A percentile compares a stretch with the other conserved stretches of the same genome.
Evolutionary conservation across 1,284 basidiomycete species (phyloP).

Genomic region (Cutaneotrichosporon sp.): DNA sequence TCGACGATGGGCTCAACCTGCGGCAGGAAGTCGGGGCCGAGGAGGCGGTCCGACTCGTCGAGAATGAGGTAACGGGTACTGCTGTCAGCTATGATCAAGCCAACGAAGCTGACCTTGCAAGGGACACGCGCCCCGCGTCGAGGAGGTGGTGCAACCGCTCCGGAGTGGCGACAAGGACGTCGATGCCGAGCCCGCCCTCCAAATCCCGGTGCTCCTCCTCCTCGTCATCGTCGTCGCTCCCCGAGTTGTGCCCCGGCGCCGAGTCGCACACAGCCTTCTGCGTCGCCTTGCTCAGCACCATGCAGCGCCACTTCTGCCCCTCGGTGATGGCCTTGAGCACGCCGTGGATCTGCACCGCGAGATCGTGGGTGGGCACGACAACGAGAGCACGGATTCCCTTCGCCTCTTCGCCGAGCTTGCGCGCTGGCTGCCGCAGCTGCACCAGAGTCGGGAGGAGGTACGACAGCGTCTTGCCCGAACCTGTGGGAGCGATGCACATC

Average conservation of each 20-base stretch:
- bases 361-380: slow-evolving; percentile 88
- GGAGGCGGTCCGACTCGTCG: slow-evolving; percentile 88
- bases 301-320: slow-evolving; percentile 78
- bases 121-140: slow-evolving; percentile 65
- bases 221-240: slow-evolving; percentile 24
- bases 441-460: slow-evolving; percentile 82
- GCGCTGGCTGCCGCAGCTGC: slow-evolving; percentile 64
- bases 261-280: slow-evolving; percentile 51
- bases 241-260: slow-evolving; percentile 32
- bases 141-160: slow-evolving; percentile 60
- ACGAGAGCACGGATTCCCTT: slow-evolving; percentile 76
- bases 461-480: slow-evolving; percentile 89
- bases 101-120: slow-evolving; percentile 65
- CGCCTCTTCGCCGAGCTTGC: slow-evolving; percentile 53
- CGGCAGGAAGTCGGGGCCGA: slow-evolving; percentile 82
- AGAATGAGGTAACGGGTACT: slow-evolving; percentile 81
- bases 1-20: slow-evolving; percentile 88
- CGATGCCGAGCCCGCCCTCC: slow-evolving; percentile 36
- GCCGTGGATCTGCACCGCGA: slow-evolving; percentile 95
- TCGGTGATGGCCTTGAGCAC: slow-evolving; percentile 66
- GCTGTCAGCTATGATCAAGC: slow-evolving; percentile 8
- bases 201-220: slow-evolving; percentile 19
- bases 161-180: slow-evolving; percentile 53
- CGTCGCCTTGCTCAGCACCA: slow-evolving; percentile 81
- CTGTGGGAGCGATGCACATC: slow-evolving; percentile 89